Evolutionary conservation across 2,329 filamentous ascomycete species (phyloP).

Genomic region (Cladosporium austrohemisphaericum): DNA sequence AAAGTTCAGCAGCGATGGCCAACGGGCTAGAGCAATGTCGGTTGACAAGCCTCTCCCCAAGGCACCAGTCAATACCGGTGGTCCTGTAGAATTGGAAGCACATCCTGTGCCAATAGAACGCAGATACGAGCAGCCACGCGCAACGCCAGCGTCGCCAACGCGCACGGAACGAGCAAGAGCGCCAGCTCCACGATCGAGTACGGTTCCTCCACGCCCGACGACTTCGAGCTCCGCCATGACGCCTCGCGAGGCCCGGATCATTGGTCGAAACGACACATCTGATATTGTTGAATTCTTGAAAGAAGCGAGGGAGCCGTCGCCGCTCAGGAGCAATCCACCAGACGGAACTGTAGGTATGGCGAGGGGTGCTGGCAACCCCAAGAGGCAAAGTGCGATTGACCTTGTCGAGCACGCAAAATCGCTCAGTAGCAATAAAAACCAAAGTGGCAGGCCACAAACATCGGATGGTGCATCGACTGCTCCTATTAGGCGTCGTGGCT

Average conservation of each 20-base stretch:
- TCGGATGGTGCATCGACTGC: background rate
- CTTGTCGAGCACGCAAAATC: conserved; percentile 7
- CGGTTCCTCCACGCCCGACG: conserved; percentile 16
- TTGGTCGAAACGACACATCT: background rate
- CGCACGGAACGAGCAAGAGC: background rate
- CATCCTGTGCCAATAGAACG: conserved; percentile 23
- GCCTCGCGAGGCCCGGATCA: conserved; percentile 8
- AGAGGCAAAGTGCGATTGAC: conserved; percentile 6
- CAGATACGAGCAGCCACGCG: conserved; percentile 24
- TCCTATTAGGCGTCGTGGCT: background rate
- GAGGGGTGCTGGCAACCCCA: background rate
- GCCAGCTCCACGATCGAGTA: conserved; percentile 5
- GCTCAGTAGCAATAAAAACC: too few species aligned
- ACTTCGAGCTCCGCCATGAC: background rate
- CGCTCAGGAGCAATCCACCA: background rate
- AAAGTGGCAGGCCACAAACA: conserved; percentile 5
- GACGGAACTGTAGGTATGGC: background rate
- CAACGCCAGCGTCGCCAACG: background rate
- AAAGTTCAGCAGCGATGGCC: conserved; percentile 18
- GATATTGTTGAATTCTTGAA: conserved; percentile 12
- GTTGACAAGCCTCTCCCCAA: conserved; percentile 15
- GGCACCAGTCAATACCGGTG: background rate
- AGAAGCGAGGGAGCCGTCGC: background rate
- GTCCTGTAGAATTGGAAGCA: conserved; percentile 19
- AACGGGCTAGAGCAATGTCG: background rate